Percentiles rank a stretch among this genome's conserved stretches.
Conservation (phyloP, 306 rosid genomes). For the Pueraria montana region DNA sequence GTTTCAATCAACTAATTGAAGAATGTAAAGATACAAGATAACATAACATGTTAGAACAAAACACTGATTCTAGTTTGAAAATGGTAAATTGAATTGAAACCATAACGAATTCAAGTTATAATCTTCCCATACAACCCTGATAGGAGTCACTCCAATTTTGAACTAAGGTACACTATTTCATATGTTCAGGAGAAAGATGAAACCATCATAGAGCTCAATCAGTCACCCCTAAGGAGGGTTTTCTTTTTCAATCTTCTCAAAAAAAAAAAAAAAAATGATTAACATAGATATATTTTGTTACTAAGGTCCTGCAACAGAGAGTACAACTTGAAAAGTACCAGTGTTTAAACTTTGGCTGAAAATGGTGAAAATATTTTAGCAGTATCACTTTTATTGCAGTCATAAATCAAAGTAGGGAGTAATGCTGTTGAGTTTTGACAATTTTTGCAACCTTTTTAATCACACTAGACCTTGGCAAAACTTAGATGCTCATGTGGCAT, state of each 20-base stretch:
- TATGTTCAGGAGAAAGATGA: neutral
- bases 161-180: neutral
- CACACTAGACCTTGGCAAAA: neutral
- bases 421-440: neutral
- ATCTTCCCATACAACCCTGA: neutral
- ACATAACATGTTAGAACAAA: neutral
- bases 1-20: neutral
- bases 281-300: neutral
- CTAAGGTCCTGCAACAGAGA: neutral
- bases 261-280: neutral
- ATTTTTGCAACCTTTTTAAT: neutral
- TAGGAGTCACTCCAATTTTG: too few relatives aligned
- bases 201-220: neutral
- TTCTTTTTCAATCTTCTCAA: neutral
- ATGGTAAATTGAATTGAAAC: neutral
- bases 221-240: neutral
- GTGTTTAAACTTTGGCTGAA: neutral
- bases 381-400: neutral
- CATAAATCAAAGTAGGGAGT: neutral
- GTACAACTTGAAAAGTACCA: neutral
- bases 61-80: slow-evolving; percentile 1
- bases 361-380: neutral
- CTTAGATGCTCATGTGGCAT: neutral
- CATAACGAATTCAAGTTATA: neutral
- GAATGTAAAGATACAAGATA: neutral